Evolutionary conservation across 306 rosid genomes (phyloP), one percentile per base, ranked within the genome.

Genomic region (Dicorynia guianensis): DNA sequence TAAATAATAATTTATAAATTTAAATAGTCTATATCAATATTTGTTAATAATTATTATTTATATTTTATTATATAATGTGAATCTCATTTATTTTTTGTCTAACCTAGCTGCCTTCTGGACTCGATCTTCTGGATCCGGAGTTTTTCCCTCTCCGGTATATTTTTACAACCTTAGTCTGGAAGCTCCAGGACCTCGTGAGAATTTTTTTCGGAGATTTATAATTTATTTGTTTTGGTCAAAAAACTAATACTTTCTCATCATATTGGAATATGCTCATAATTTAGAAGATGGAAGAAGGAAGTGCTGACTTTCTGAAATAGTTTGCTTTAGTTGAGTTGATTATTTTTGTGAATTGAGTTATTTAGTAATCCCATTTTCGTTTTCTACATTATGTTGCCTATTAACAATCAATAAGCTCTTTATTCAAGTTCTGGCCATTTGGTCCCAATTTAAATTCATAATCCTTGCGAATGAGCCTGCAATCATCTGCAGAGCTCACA

Each of bases 101-200:
- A 93, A 94, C 74, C 96, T 94, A 33, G 90, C 97, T 18, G 88
- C 95, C 71, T 90, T 90, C 86, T 91, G 57, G 91, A 92, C 76
- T 79, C 90, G n/a, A 52, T 77, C 92, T 44, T 87, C 98, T 36
- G 97, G 96, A 71, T 60, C 85, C 84, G 80, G 85, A 86, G 81
- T 90, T 82, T 74, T 90, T 60, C 97, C 97, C 68, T 94, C 97
- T 50, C 89, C 89, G 0, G 98, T 91, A 82, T 62, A 82, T 55
- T 71, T 7, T 43, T 35, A 81, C n/a, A n/a, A 34, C 46, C 46
- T 40, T 80, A 67, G 43, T 40, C 58, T 69, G n/a, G 30, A 36
- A 17, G 63, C 34, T 6, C 4, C 17, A 17, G 55, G 48, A 42
- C 72, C 68, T 60, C 46, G 11, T 25, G 25, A 25, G 19, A 59